phyloP scores from a whole-genome alignment of 345 rosid genomes.

The Physaria fendleri region DNA sequence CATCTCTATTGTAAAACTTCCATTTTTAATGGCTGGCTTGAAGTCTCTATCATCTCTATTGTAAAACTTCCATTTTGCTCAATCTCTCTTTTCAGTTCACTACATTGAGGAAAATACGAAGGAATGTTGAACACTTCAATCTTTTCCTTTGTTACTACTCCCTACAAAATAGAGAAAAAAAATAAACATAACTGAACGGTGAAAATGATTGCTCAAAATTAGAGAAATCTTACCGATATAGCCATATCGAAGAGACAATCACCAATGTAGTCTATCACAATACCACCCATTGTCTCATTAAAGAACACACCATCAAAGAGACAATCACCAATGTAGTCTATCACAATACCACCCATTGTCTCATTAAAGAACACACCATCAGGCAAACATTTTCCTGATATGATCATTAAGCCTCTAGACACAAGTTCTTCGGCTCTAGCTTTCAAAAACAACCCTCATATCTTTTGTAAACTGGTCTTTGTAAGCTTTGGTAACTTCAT shows the following conservation, averaged over 20 bases:
- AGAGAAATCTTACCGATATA: too few species aligned
- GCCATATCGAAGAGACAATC: constrained; percentile 16
- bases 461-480: not conserved
- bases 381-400: not conserved
- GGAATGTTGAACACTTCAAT: not conserved
- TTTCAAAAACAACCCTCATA: too few species aligned
- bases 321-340: not conserved
- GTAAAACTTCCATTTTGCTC: too few species aligned
- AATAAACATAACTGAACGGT: not conserved
- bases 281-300: not conserved
- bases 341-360: not conserved
- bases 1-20: not conserved
- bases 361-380: not conserved
- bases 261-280: not conserved
- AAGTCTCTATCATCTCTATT: too few species aligned
- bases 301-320: not conserved
- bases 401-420: too few species aligned
- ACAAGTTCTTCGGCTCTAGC: too few species aligned
- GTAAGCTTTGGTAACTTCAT: constrained; percentile 6
- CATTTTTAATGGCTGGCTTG: too few species aligned
- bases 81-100: not conserved
- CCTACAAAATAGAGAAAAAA: not conserved
- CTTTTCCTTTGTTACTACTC: not conserved
- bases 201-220: not conserved
- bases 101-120: not conserved